phyloP scores from a whole-genome alignment of 2,329 filamentous ascomycete genomes.

The Cadophora sp. region DNA sequence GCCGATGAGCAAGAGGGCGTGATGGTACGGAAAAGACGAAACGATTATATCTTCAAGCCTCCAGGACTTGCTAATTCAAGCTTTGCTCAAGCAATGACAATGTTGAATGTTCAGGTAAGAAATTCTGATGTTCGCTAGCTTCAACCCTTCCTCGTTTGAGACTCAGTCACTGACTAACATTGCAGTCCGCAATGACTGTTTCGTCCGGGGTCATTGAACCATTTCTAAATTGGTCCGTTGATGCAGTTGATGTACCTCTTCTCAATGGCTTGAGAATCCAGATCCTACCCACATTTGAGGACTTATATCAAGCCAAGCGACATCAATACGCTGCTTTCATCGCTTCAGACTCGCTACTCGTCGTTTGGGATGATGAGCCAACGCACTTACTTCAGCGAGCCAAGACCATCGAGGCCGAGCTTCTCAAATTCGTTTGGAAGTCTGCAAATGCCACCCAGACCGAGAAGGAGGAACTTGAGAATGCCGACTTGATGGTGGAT shows the following conservation, averaged over 20 bases:
- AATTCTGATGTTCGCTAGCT: background rate
- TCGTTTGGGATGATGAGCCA: slow-evolving; percentile 86
- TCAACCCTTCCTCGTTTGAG: background rate
- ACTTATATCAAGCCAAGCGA: slow-evolving; percentile 74
- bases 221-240: slow-evolving; percentile 74
- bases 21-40: slow-evolving; percentile 21
- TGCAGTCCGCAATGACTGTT: slow-evolving; percentile 77
- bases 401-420: slow-evolving; percentile 74
- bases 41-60: slow-evolving; percentile 24
- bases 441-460: slow-evolving; percentile 49
- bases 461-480: slow-evolving; percentile 57
- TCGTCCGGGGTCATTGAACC: slow-evolving; percentile 82
- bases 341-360: slow-evolving; percentile 70
- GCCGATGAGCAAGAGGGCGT: slow-evolving; percentile 18
- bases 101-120: slow-evolving; percentile 26
- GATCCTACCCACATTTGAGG: slow-evolving; percentile 74
- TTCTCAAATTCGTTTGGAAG: slow-evolving; percentile 81
- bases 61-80: slow-evolving; percentile 15
- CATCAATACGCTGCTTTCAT: slow-evolving; percentile 84
- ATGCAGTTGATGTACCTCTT: slow-evolving; percentile 77
- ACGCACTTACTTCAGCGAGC: slow-evolving; percentile 73
- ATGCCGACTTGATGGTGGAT: slow-evolving; percentile 65
- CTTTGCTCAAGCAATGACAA: slow-evolving; percentile 23
- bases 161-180: slow-evolving; percentile 29
- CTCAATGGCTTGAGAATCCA: slow-evolving; percentile 80